A percentile compares a stretch with the other conserved stretches of the same genome.
phyloP scores from a whole-genome alignment of 768 basidiomycete species.

The Steccherinum ochraceum region DNA sequence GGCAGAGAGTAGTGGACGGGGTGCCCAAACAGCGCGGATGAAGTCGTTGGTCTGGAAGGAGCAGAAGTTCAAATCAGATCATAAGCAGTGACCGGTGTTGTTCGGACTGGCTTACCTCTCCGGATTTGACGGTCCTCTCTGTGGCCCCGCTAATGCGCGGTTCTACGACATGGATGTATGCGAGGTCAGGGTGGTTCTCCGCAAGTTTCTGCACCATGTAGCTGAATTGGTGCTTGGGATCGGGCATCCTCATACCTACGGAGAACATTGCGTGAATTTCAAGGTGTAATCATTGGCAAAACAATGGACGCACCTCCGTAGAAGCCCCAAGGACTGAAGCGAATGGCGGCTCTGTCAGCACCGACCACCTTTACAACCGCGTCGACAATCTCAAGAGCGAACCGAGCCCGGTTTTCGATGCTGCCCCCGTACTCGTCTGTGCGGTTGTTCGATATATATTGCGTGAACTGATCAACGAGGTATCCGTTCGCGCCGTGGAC shows the following conservation, averaged over 20 bases:
- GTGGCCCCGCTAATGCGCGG: slow-evolving; percentile 9
- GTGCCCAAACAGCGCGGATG: slow-evolving; percentile 20
- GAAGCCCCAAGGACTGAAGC: slow-evolving; percentile 27
- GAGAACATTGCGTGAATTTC: slow-evolving; percentile 11
- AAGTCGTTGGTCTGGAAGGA: slow-evolving; percentile 11
- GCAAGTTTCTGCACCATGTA: slow-evolving; percentile 32
- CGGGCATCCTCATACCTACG: slow-evolving; percentile 42
- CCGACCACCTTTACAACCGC: slow-evolving; percentile 35
- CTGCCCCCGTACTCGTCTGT: slow-evolving; percentile 43
- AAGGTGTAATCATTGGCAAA: not conserved
- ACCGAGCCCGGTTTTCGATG: slow-evolving; percentile 37
- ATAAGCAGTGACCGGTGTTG: not conserved
- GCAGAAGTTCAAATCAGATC: slow-evolving; percentile 32
- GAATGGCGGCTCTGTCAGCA: slow-evolving; percentile 31
- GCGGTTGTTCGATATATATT: too few relatives aligned
- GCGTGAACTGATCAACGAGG: too few relatives aligned
- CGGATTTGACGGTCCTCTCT: not conserved
- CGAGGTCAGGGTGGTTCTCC: slow-evolving; percentile 28
- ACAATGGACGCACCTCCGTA: slow-evolving; percentile 16
- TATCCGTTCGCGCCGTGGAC: too few relatives aligned
- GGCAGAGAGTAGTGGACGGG: slow-evolving; percentile 14
- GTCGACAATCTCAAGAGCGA: too few relatives aligned
- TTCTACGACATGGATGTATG: slow-evolving; percentile 32
- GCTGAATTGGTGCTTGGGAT: slow-evolving; percentile 49
- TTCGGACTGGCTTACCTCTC: slow-evolving; percentile 22